A percentile compares a stretch with the other conserved stretches of the same genome.
Evolutionary conservation across 208 protist genomes (phyloP).

Genomic region (Acanthamoeba quina): DNA sequence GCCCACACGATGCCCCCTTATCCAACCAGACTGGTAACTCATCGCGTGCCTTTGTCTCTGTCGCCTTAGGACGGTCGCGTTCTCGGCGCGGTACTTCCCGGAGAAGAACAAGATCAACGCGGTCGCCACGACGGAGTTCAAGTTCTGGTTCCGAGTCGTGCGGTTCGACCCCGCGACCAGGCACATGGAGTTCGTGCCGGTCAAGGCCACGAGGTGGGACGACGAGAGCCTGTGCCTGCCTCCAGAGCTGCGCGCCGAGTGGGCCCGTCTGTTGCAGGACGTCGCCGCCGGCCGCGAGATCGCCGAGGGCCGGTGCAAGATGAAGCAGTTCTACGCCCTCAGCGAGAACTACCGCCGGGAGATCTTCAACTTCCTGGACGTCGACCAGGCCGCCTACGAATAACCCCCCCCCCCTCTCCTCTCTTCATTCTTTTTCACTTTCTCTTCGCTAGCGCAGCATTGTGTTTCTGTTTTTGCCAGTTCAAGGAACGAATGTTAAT

Average conservation of each 20-base stretch:
- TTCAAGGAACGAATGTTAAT: too few species aligned
- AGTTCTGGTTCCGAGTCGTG: constrained; percentile 64
- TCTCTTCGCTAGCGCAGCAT: too few species aligned
- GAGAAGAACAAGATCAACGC: constrained; percentile 73
- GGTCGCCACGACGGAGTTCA: neutral
- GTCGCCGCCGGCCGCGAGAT: neutral
- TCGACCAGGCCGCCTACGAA: neutral
- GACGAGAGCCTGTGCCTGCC: constrained; percentile 10
- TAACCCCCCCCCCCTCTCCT: neutral
- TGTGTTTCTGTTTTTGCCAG: too few species aligned
- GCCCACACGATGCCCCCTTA: neutral
- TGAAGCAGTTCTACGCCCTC: neutral
- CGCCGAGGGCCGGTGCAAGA: constrained; percentile 26
- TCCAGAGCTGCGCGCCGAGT: constrained; percentile 25
- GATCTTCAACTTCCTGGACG: constrained; percentile 1
- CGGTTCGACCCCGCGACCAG: constrained; percentile 5
- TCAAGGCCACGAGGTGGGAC: constrained; percentile 21
- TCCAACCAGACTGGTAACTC: neutral
- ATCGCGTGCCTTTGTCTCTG: neutral
- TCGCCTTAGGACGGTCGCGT: neutral
- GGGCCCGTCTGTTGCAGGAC: neutral
- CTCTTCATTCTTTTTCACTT: neutral
- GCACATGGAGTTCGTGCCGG: neutral
- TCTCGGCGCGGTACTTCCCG: constrained; percentile 64
- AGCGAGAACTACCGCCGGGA: neutral